phyloP scores from a whole-genome alignment of 176 grass and related monocot species.

The Oryza brachyantha region DNA sequence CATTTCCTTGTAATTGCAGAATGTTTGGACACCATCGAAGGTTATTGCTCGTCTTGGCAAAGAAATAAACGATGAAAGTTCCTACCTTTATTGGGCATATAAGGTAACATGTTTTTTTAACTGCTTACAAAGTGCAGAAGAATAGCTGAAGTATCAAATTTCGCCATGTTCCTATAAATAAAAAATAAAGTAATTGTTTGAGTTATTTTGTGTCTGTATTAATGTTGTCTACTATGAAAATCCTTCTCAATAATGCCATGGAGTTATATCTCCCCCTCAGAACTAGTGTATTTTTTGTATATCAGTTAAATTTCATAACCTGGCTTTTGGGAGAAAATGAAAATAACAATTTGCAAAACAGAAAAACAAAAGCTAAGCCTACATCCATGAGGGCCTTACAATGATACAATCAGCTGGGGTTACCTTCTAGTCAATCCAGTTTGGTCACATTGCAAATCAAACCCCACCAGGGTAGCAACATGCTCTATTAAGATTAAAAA shows the following conservation, averaged over 20 bases:
- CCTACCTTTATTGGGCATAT: slow-evolving; percentile 90
- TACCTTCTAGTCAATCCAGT: too few species aligned
- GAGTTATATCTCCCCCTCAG: neutral
- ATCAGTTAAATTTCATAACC: too few species aligned
- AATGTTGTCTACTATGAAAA: neutral
- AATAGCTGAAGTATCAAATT: neutral
- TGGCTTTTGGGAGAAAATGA: too few species aligned
- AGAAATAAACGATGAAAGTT: slow-evolving; percentile 85
- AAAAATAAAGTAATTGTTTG: neutral
- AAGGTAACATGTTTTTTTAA: slow-evolving; percentile 51
- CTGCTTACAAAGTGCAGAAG: neutral
- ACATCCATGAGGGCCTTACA: too few species aligned
- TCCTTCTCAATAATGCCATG: neutral
- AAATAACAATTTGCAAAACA: too few species aligned
- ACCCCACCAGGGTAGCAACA: too few species aligned
- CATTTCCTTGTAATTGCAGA: slow-evolving; percentile 46
- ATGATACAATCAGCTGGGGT: too few species aligned
- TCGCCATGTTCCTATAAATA: neutral
- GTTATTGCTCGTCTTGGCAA: slow-evolving; percentile 90
- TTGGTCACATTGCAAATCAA: too few species aligned
- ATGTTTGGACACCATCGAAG: slow-evolving; percentile 90
- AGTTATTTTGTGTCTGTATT: neutral
- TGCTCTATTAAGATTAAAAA: too few species aligned
- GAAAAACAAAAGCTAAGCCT: too few species aligned
- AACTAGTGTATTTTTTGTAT: neutral